Evolutionary conservation across 768 basidiomycete species (phyloP).

Genomic region (Suillus ampliporus): DNA sequence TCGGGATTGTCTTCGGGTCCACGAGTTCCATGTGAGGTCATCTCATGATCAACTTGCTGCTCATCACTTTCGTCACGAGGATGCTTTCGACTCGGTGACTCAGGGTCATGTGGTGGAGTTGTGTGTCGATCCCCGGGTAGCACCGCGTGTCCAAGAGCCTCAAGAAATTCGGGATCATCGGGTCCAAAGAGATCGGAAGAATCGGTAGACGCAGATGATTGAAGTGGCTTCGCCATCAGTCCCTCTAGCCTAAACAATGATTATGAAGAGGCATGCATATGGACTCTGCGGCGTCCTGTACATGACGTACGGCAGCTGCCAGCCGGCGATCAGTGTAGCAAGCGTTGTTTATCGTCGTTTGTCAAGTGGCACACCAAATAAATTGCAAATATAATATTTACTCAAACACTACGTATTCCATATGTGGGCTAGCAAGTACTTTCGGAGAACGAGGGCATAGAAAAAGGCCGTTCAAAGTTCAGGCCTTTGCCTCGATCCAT

Average conservation of each 20-base stretch:
- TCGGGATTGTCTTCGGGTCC: slow-evolving; percentile 42
- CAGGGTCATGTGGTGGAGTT: background rate
- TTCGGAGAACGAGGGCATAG: background rate
- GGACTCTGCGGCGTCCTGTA: background rate
- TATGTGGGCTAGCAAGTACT: slow-evolving; percentile 11
- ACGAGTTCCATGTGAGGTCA: background rate
- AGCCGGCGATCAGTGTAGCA: slow-evolving; percentile 8
- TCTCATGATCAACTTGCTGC: background rate
- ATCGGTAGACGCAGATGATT: slow-evolving; percentile 21
- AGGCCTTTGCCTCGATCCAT: background rate
- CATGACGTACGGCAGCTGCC: background rate
- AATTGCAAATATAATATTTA: slow-evolving; percentile 12
- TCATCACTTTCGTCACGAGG: background rate
- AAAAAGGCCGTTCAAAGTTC: background rate
- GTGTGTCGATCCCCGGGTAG: slow-evolving; percentile 52
- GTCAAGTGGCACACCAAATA: slow-evolving; percentile 15
- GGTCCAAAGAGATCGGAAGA: slow-evolving; percentile 63
- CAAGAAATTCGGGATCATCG: slow-evolving; percentile 58
- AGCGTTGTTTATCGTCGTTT: slow-evolving; percentile 18
- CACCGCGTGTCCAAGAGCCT: slow-evolving; percentile 49
- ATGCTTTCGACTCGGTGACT: background rate
- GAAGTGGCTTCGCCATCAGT: slow-evolving; percentile 13
- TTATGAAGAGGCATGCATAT: slow-evolving; percentile 2
- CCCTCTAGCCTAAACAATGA: background rate
- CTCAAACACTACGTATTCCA: slow-evolving; percentile 7